Base-by-base conservation (phyloP, 78 protist genomes). In the Cyanophora paradoxa region DNA sequence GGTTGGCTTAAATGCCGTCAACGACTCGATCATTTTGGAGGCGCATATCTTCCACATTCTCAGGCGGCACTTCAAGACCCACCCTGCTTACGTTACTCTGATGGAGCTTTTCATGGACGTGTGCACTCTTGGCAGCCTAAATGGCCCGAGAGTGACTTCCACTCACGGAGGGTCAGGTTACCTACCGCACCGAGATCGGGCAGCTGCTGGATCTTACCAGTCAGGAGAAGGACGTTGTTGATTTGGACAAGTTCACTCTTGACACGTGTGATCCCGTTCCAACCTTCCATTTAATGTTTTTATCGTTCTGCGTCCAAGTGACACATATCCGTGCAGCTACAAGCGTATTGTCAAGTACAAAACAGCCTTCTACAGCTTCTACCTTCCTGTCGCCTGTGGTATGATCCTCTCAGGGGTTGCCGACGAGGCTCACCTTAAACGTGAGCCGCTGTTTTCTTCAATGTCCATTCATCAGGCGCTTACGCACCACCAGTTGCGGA, bases 361-460 rank as follows among this genome's bases (percentile, higher is more conserved):
- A 81, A 95, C 98, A 1, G 92, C 97, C 24, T 88, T 58, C 79
- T 96, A 94, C 80, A 88, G 95, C 16, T 92, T 90, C 83, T 90
- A 84, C 57, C 78, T 93, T 26, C 97, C 97, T 34, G 90, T 94
- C 24, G 89, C 91, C 7, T 11, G 76, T 24, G 97, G 93, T 20
- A 82, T 90, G 90, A 30, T 83, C 65, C 34, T 92, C 72, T 74
- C 86, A 6, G 93, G 92, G 40, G 63, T 81, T 65, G 52, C 34
- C 46, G 37, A 72, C 37, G 76, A 56, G 16, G 78, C 52, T n/a
- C n/a, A n/a, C n/a, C n/a, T n/a, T n/a, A n/a, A n/a, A n/a, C n/a
- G n/a, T n/a, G n/a, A n/a, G n/a, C n/a, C n/a, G n/a, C n/a, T n/a
- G n/a, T n/a, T n/a, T n/a, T n/a, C n/a, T n/a, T n/a, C n/a, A n/a